Base-by-base conservation (phyloP, 805 yeast genomes). In the Tetrapisispora fleetii region DNA sequence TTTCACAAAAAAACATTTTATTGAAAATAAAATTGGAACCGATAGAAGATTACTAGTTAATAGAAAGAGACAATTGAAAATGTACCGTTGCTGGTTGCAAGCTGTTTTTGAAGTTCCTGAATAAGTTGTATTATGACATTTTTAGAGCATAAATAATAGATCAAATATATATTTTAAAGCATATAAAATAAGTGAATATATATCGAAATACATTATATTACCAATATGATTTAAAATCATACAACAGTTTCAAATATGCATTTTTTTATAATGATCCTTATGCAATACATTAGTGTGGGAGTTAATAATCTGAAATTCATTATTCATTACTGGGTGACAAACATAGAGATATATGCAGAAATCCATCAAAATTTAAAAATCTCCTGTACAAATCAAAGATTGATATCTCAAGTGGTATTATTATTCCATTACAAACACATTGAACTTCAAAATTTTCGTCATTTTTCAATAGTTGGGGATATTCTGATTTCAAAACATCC, bases 51-150 rank as follows among this genome's bases (percentile, higher is more conserved):
- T 93, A 57, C 71, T 93, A 54, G 97, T 93, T 22, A 93, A 93
- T 65, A 76, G 99, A 59, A 90, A 91, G 68, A 83, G 91, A 62
- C 85, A 85, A 65, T 69, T 93, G 54, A 93, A 93, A 68, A 93
- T 93, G 99, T 93, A 87, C 64, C 75, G 99, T 59, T 86, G 89
- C 50, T 93, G 99, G 99, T 69, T 93, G 49, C 99, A 93, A 69
- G 98, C 93, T 1, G 89, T 87, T 24, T 91, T 91, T 64, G 75
- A 71, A 35, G 73, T 67, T 36, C 71, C 72, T 36, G 48, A 50
- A 32, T 52, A 50, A 45, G 11, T 4, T 30, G 21, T 18, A n/a
- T 43, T 28, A 11, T 19, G 19, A 11, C 21, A 32, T 32, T 41
- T 17, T 30, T 24, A 24, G 28, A 8, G 28, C 28, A 24, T 24